Percentiles rank a stretch among this genome's conserved stretches.
Evolutionary conservation across 345 rosid species (phyloP).

Genomic region (Eucalyptus virginea): DNA sequence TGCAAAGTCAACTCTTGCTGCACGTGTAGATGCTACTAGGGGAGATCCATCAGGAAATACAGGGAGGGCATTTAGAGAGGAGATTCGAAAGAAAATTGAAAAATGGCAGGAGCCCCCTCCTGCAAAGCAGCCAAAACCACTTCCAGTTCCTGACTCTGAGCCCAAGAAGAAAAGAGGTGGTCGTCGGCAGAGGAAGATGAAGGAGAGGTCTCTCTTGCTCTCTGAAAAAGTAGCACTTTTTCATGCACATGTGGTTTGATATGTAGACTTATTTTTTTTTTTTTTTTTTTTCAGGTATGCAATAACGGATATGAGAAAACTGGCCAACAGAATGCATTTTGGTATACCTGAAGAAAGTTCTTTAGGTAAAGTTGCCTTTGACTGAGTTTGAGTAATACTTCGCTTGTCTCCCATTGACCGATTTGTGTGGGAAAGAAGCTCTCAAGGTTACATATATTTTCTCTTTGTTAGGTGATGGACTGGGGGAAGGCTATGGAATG

Average conservation of each 20-base stretch:
- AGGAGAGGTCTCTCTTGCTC: slow-evolving; percentile 43
- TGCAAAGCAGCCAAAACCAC: slow-evolving; percentile 92
- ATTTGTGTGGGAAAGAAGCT: background rate
- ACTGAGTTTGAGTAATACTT: background rate
- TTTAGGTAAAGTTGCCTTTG: slow-evolving; percentile 31
- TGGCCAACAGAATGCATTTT: slow-evolving; percentile 95
- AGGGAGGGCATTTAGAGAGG: slow-evolving; percentile 62
- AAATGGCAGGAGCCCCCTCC: slow-evolving; percentile 99
- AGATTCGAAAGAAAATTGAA: slow-evolving; percentile 76
- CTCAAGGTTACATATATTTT: background rate
- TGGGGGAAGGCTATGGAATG: slow-evolving; percentile 99
- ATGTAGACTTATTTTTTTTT: background rate
- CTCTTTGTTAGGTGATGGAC: slow-evolving; percentile 67
- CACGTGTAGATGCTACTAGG: slow-evolving; percentile 75
- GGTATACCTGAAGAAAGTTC: slow-evolving; percentile 97
- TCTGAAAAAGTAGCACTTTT: background rate
- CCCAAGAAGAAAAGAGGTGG: slow-evolving; percentile 98
- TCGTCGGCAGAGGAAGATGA: slow-evolving; percentile 90
- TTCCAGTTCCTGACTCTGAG: slow-evolving; percentile 99
- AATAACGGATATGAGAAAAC: slow-evolving; percentile 90
- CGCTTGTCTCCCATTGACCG: background rate
- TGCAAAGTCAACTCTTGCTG: slow-evolving; percentile 74
- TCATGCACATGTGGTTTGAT: background rate
- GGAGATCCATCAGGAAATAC: slow-evolving; percentile 72
- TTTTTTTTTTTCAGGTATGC: slow-evolving; percentile 49